Conservation (phyloP, 345 rosid genomes). For the Lumnitzera racemosa region DNA sequence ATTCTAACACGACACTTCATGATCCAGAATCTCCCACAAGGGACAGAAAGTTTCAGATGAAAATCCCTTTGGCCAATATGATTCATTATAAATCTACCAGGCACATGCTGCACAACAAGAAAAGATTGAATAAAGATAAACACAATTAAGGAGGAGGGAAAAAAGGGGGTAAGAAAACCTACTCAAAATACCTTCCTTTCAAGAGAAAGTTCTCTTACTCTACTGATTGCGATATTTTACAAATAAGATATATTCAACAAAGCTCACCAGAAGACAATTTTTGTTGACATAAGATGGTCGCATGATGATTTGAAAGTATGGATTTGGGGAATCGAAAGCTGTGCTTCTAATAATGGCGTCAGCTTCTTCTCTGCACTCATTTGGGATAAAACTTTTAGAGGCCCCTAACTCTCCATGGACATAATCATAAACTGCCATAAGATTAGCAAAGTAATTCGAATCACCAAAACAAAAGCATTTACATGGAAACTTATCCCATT, state of each 20-base stretch:
- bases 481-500: no score
- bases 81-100: background rate
- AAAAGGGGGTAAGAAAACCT: no score
- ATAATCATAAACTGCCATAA: no score
- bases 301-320: background rate
- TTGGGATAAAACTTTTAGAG: background rate
- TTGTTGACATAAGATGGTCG: background rate
- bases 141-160: no score
- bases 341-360: background rate
- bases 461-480: no score
- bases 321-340: background rate
- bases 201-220: no score
- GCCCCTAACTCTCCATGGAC: background rate
- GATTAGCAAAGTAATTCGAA: no score
- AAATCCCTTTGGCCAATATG: background rate
- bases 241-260: background rate
- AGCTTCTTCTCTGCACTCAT: background rate
- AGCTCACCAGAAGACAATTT: background rate
- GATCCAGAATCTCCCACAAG: constrained; percentile 1
- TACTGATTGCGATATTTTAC: no score
- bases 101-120: background rate
- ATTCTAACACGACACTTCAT: background rate
- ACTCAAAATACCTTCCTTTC: background rate
- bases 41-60: background rate
- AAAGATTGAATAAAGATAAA: no score